Base-by-base conservation (phyloP, 768 basidiomycete species). In the Ramaria rubella region DNA sequence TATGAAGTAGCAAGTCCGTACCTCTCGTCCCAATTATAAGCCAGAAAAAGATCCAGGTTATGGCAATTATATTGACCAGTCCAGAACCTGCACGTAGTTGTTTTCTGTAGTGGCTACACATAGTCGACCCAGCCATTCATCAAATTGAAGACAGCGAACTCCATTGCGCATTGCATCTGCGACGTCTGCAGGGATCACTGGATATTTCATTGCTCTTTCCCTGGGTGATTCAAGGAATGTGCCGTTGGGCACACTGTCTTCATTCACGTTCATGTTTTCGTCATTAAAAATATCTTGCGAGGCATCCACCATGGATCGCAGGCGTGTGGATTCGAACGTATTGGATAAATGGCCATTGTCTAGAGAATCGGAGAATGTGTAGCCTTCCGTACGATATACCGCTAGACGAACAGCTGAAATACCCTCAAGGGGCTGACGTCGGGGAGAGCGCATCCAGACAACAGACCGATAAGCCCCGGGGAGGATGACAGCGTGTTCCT, bases 81-180 rank as follows among this genome's bases (percentile, higher is more conserved):
- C 55, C 15, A 56, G 46, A 34, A 56, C 55, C 44, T 56, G 44
- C 21, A 56, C 31, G 5, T 19, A 30, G 8, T 29, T 11, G 21
- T 45, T 33, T 15, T 46, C 46, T 2, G 45, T 33, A 11, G 55
- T 56, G 6, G 44, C 55, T 12, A 49, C 33, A 30, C 33, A 56
- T 29, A 56, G 19, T 19, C 55, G 43, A 14, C 55, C 55, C 23
- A 56, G 26, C 55, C 55, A 56, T 48, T 56, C 55, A 38, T 56
- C 55, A 48, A 56, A 56, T 31, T 56, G 55, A 23, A 56, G 29
- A 17, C 27, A n/a, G 12, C 45, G 31, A 17, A 33, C 48, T 14
- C 55, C 55, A 26, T 45, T 27, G 9, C 55, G 55, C 45, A 56
- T 46, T 7, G 44, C 31, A 23, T 30, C 44, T 29, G 55, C 55